These are phyloP conservation scores for Hymenoscyphus infarciens DNA, from an alignment of 2,329 filamentous ascomycete species.

Conservation along the genomic window DNA sequence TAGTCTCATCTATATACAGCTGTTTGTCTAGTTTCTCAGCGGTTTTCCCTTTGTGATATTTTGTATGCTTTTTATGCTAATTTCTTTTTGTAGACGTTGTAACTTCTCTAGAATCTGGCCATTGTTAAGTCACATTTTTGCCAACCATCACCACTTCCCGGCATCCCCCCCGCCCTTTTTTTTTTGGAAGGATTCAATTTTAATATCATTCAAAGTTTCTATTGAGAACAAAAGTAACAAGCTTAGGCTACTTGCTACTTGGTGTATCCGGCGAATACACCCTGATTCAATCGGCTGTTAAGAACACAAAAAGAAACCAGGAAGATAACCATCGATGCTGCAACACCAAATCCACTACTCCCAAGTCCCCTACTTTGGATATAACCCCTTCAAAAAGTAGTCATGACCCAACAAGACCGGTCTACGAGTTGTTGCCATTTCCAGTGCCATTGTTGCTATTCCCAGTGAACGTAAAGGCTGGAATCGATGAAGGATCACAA, in stretches of 20 bases:
- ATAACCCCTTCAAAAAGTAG: neutral
- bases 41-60: no score
- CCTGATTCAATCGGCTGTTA: neutral
- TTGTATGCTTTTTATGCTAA: neutral
- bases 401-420: no score
- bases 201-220: neutral
- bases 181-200: neutral
- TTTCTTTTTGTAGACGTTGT: neutral
- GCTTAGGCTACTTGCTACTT: neutral
- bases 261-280: neutral
- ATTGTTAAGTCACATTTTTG: neutral
- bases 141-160: neutral
- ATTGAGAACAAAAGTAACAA: neutral
- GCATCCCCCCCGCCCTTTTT: no score
- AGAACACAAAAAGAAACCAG: neutral
- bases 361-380: neutral
- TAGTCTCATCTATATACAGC: neutral
- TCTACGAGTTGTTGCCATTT: no score
- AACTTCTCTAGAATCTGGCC: neutral
- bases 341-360: neutral
- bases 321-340: neutral
- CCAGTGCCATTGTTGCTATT: neutral
- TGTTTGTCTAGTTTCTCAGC: neutral
- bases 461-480: neutral
- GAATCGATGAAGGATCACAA: neutral